phyloP scores from a whole-genome alignment of 306 rosid genomes.

The Arachis stenosperma region DNA sequence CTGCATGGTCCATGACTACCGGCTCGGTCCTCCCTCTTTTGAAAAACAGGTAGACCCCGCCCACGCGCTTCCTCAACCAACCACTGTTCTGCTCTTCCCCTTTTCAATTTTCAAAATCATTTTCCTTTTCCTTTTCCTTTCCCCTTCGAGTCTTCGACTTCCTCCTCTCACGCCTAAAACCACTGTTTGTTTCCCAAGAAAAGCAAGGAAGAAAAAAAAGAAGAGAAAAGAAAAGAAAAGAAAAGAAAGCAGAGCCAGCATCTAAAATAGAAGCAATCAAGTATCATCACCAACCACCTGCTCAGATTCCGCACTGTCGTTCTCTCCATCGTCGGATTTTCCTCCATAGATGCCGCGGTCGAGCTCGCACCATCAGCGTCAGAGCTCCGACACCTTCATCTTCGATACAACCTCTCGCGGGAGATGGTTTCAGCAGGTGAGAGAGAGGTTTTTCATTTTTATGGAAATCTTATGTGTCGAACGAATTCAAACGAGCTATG shows the following conservation, averaged over 20 bases:
- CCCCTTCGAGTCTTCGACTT: background rate
- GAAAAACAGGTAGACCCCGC: slow-evolving; percentile 28
- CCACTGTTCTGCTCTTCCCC: slow-evolving; percentile 25
- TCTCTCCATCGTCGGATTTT: slow-evolving; percentile 5
- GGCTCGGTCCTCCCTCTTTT: slow-evolving; percentile 8
- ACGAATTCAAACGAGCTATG: background rate
- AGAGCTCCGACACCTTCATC: slow-evolving; percentile 63
- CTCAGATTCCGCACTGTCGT: slow-evolving; percentile 4
- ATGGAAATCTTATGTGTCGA: background rate
- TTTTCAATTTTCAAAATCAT: slow-evolving; percentile 54
- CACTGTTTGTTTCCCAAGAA: slow-evolving; percentile 29
- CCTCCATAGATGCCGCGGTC: slow-evolving; percentile 65
- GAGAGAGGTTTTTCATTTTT: slow-evolving; percentile 14
- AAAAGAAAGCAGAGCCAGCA: background rate
- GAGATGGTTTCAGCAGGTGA: slow-evolving; percentile 69
- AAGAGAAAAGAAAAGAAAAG: background rate
- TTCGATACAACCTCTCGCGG: slow-evolving; percentile 52
- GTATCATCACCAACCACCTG: background rate
- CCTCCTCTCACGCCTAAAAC: background rate
- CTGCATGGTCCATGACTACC: background rate
- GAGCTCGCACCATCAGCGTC: slow-evolving; percentile 70
- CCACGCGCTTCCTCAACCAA: slow-evolving; percentile 24
- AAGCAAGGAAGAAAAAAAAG: background rate
- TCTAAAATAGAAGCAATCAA: background rate
- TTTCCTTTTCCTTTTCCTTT: slow-evolving; percentile 13